Evolutionary conservation across 2,329 filamentous ascomycete species (phyloP).

Genomic region (Talaromyces islandicus): DNA sequence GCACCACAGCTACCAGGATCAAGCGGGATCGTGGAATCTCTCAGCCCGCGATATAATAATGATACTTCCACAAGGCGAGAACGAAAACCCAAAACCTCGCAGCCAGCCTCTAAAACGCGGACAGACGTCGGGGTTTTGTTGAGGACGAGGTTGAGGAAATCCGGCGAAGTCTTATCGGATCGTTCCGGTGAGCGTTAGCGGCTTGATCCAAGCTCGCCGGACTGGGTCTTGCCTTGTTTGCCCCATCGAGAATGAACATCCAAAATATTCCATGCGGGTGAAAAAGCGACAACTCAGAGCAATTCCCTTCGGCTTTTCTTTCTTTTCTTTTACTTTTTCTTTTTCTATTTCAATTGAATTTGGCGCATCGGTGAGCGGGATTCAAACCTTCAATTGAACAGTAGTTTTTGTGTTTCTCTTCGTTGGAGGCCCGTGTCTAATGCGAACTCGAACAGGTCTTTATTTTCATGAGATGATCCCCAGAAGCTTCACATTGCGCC

Average conservation of each 20-base stretch:
- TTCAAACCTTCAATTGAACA: neutral
- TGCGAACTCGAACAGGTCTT: slow-evolving; percentile 2
- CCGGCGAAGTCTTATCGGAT: slow-evolving; percentile 9
- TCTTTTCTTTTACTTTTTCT: neutral
- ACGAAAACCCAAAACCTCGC: neutral
- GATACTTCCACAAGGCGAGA: neutral
- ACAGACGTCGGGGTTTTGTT: neutral
- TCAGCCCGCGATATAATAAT: neutral
- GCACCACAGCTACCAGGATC: neutral
- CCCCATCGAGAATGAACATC: neutral
- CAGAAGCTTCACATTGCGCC: slow-evolving; percentile 17
- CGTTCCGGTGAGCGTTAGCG: slow-evolving; percentile 26
- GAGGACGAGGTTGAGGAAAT: slow-evolving; percentile 15
- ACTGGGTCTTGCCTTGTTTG: slow-evolving; percentile 17
- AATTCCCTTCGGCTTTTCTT: too few species aligned
- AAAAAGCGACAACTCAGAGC: neutral
- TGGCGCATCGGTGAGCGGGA: neutral
- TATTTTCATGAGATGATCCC: neutral
- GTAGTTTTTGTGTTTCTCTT: neutral
- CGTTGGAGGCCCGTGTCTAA: neutral
- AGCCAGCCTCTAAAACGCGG: neutral
- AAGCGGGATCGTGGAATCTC: neutral
- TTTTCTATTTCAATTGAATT: neutral
- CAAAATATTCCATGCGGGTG: neutral
- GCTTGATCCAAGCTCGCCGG: slow-evolving; percentile 24